Base-by-base conservation (phyloP, 2,329 filamentous ascomycete genomes). In the Fusarium poae region DNA sequence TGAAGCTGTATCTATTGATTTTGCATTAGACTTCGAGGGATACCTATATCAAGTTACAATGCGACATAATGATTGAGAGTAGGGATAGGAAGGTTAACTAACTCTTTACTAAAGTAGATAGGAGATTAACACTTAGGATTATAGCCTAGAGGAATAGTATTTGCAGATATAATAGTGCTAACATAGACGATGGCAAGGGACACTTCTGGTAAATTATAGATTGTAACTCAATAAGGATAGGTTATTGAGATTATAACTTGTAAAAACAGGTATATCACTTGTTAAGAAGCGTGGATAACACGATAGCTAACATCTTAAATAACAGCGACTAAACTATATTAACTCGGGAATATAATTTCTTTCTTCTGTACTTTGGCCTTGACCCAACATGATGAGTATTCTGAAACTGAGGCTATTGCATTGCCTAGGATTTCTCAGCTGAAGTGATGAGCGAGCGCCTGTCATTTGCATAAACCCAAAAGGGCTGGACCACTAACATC, bases 111-210 rank as follows among this genome's bases (percentile, higher is more conserved):
- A 49, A 67, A 67, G 53, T 39, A 49, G 53, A 57, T 62, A 58
- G 67, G 67, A 70, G 54, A 70, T 70, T 70, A 62, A 70, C 67
- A 60, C 39, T 59, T 46, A 25, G 57, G 54, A 70, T 56, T 62
- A 50, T 21, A 52, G 43, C 61, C 57, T 57, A 51, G 23, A 44
- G 23, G 34, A 56, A 29, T 30, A 54, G 62, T 67, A 64, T 64
- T 57, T 51, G 62, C 62, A 69, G 53, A 63, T 44, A 34, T 63
- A 51, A 65, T 56, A 53, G 62, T 59, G 63, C 59, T 18, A 50
- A 57, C 18, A 58, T 67, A 57, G 61, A 32, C 52, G 40, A 62
- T 40, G 51, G 44, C 71, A 61, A 67, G 67, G 68, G 62, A 63
- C 35, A 40, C 55, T 59, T 72, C 71, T 64, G 68, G 71, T 62